phyloP scores from a whole-genome alignment of 108 stramenopile species.

The Chaetoceros tenuissimus region DNA sequence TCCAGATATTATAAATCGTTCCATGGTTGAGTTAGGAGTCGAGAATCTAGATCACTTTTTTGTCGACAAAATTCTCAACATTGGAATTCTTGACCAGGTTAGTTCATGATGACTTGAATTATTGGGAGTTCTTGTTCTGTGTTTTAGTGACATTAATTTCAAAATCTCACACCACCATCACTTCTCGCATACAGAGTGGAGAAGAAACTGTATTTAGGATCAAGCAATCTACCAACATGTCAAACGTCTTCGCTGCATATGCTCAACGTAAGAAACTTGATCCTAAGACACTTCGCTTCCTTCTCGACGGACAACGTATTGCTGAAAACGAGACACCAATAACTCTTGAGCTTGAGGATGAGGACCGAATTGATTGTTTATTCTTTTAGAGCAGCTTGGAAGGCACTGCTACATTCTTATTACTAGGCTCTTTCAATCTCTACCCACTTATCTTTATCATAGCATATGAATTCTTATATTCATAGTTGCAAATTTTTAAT shows the following conservation, averaged over 20 bases:
- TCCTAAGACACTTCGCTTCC: constrained; percentile 69
- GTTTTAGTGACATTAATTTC: neutral
- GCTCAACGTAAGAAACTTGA: constrained; percentile 85
- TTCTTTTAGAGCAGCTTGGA: constrained; percentile 82
- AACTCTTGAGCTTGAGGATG: constrained; percentile 89
- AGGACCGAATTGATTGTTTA: constrained; percentile 95
- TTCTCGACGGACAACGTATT: constrained; percentile 91
- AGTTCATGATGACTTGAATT: neutral
- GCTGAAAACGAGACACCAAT: constrained; percentile 69
- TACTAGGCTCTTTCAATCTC: no score
- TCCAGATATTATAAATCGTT: no score
- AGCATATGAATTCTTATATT: constrained; percentile 7
- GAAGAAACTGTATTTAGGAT: constrained; percentile 96
- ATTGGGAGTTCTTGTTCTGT: neutral
- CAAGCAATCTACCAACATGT: constrained; percentile 94
- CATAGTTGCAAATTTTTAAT: no score
- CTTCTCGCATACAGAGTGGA: constrained; percentile 53
- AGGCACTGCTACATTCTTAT: no score
- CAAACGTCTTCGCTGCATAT: constrained; percentile 87
- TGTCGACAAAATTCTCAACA: no score
- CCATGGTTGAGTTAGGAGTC: no score
- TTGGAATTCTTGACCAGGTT: constrained; percentile 31
- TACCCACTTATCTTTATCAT: no score
- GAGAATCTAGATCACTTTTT: no score
- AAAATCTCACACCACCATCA: neutral